phyloP scores from a whole-genome alignment of 225 moss, liverwort and hornwort species.

The Climacium dendroides region DNA sequence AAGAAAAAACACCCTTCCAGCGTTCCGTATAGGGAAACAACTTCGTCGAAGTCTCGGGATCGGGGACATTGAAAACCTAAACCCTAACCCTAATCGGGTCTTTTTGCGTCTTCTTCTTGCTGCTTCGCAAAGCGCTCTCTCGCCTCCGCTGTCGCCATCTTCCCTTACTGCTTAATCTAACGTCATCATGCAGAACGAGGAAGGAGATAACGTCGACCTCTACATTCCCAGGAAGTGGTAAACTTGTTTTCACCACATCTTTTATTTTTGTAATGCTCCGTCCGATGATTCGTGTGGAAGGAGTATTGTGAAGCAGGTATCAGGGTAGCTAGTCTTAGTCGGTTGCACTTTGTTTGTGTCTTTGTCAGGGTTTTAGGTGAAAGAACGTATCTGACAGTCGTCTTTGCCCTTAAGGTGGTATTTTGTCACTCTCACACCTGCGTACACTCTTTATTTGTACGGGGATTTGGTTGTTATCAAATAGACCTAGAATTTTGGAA shows the following conservation, averaged over 20 bases:
- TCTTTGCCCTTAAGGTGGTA: background rate
- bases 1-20: background rate
- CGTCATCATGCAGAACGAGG: slow-evolving; percentile 26
- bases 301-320: background rate
- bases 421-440: background rate
- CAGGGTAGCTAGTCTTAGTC: background rate
- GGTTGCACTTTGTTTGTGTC: background rate
- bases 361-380: background rate
- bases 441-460: background rate
- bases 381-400: background rate
- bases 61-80: background rate
- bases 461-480: background rate
- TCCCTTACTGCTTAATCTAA: background rate
- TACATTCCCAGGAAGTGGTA: slow-evolving; percentile 29
- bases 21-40: background rate
- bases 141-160: background rate
- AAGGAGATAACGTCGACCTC: slow-evolving; percentile 25
- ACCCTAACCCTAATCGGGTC: background rate
- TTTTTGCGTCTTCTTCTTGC: background rate
- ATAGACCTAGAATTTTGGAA: background rate
- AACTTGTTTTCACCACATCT: background rate
- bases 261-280: background rate
- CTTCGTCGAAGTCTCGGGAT: background rate
- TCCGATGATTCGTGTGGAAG: background rate
- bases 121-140: background rate